Percentiles rank a stretch among this genome's conserved stretches.
These are phyloP conservation scores for Podaxis rugospora DNA, from an alignment of 768 basidiomycete genomes.

Conservation along the genomic window DNA sequence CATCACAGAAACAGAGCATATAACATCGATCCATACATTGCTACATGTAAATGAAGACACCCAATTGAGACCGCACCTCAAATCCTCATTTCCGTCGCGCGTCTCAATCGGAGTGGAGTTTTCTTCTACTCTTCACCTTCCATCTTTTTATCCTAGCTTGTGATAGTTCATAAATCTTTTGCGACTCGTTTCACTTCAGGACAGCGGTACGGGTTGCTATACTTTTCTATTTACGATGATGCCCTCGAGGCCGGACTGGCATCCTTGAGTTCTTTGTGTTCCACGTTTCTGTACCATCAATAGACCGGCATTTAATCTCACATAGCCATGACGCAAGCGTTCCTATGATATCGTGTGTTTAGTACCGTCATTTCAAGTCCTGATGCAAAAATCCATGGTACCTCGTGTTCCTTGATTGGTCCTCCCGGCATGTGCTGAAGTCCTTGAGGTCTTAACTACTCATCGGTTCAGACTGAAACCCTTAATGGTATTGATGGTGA, in stretches of 20 bases:
- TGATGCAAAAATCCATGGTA: background rate
- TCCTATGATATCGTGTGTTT: background rate
- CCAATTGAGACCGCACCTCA: background rate
- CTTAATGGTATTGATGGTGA: background rate
- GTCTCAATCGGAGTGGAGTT: background rate
- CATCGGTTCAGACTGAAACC: background rate
- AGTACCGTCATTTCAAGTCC: background rate
- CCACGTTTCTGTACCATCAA: background rate
- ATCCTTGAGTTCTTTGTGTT: background rate
- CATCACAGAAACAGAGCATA: background rate
- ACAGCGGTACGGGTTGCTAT: background rate
- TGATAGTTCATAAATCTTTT: background rate
- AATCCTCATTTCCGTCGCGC: slow-evolving; percentile 6
- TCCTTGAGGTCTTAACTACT: background rate
- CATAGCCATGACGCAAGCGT: background rate
- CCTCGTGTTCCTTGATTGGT: background rate
- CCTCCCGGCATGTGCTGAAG: no score
- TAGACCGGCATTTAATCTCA: slow-evolving; percentile 2
- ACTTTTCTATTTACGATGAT: background rate
- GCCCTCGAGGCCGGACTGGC: background rate
- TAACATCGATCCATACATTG: background rate
- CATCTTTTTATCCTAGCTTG: background rate
- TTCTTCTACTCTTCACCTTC: background rate
- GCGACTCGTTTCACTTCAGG: background rate
- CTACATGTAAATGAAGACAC: background rate